These are phyloP conservation scores for Saccharum spontaneum DNA, from an alignment of 176 grass and related monocot species.

Conservation along the genomic window DNA sequence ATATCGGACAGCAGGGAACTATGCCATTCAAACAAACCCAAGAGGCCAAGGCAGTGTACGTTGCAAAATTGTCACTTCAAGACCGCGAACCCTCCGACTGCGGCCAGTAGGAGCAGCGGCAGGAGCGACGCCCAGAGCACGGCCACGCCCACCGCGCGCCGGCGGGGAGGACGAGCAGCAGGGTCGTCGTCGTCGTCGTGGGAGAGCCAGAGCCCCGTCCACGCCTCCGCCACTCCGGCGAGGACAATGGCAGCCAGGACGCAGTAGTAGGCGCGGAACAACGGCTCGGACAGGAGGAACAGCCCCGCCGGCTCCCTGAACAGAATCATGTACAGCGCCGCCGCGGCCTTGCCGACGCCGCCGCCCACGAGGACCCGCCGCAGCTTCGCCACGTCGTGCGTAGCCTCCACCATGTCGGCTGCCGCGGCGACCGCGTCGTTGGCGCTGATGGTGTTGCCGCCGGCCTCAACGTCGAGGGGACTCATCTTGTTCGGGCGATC, in stretches of 20 bases:
- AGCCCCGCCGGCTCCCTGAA: conserved; percentile 8
- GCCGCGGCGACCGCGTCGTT: neutral
- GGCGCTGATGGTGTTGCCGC: neutral
- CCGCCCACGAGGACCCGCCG: neutral
- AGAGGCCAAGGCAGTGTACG: neutral
- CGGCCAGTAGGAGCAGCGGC: neutral
- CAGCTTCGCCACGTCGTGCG: conserved; percentile 3
- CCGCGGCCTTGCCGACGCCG: conserved; percentile 1
- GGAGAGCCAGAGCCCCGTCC: conserved; percentile 37
- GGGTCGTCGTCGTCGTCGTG: neutral
- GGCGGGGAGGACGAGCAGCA: neutral
- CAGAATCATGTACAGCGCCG: conserved; percentile 28
- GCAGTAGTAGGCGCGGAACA: neutral
- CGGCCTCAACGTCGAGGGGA: neutral
- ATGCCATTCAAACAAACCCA: neutral
- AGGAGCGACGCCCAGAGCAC: conserved; percentile 30
- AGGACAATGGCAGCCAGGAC: neutral
- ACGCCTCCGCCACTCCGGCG: neutral
- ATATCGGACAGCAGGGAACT: neutral
- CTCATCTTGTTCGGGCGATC: neutral
- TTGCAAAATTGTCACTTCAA: neutral
- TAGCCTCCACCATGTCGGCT: neutral
- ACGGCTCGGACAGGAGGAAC: neutral
- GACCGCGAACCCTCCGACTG: neutral
- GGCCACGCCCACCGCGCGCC: no score